Evolutionary conservation across 345 rosid genomes (phyloP).

Genomic region (Euphorbia lathyris): DNA sequence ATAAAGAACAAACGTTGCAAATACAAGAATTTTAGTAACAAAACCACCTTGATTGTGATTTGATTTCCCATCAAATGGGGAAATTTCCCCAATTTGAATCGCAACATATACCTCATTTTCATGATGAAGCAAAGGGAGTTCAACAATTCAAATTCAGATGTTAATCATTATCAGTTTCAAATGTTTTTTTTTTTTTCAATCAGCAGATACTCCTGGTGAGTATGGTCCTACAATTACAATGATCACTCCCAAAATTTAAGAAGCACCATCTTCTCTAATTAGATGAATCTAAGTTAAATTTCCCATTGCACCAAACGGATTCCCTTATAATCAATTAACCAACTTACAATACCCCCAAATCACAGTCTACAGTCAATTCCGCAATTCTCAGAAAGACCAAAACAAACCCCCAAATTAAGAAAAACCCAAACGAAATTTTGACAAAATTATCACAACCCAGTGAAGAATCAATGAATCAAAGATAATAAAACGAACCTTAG

Average conservation of each 20-base stretch:
- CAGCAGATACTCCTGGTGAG: background rate
- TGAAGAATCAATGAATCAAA: conserved; percentile 10
- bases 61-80: background rate
- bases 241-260: background rate
- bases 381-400: background rate
- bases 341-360: background rate
- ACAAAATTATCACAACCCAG: conserved; percentile 8
- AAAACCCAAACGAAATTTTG: conserved; percentile 28
- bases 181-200: background rate
- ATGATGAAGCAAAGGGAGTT: background rate
- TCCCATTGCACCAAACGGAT: background rate
- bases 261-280: background rate
- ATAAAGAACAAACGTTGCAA: conserved; percentile 6
- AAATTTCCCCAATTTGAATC: background rate
- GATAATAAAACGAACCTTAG: conserved; percentile 55
- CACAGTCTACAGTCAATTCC: conserved; percentile 12
- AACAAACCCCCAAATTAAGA: conserved; percentile 4
- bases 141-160: background rate
- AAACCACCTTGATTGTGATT: background rate
- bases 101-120: background rate
- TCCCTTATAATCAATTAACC: background rate
- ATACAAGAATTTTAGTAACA: background rate
- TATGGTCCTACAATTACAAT: background rate
- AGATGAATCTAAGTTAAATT: background rate
- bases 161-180: conserved; percentile 2